Evolutionary conservation across 2,329 filamentous ascomycete species (phyloP), one percentile per base, ranked within the genome.

Genomic region (Colletotrichum magnum): DNA sequence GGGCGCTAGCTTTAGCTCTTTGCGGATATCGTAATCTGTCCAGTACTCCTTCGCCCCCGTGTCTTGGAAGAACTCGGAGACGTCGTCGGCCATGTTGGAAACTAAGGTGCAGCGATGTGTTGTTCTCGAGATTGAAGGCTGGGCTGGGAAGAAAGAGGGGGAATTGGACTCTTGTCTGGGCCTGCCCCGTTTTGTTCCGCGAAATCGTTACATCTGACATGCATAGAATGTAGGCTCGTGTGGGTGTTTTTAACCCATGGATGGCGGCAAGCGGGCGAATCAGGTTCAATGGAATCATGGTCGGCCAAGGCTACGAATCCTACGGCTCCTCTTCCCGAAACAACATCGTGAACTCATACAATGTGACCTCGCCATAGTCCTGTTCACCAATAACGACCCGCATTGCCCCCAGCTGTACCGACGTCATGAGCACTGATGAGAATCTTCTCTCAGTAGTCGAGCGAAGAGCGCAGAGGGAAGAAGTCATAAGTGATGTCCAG

Each of bases 11-110:
- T 65, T 50, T 4, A 59, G 39, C 13, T 52, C n/a, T 10, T 26
- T 45, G 2, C 21, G 54, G 10, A 65, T 24, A 10, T 65, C 62
- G 5, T 53, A 53, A 3, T 24, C 36, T 6, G 21, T 15, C 54
- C 54, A 60, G 16, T 59, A 52, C 7, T 64, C 45, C 0, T 21
- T 16, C 3, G 21, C 24, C 16, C 32, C 45, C 3, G 45, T 28
- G 1, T 43, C n/a, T 28, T 21, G 51, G 6, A 64, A 64, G 53
- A 58, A 64, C 9, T 50, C 45, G 13, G 36, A 6, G 21, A 10
- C 28, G 6, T 41, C 21, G 36, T 64, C 41, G 4, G 16, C 28
- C 45, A 51, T 64, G 4, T 5, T 39, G 48, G 3, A 39, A 28
- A 6, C 21, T 26, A 1, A 4, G n/a, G 16, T 21, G 18, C 9